Evolutionary conservation across 352 stramenopile species (phyloP), one percentile per base, ranked within the genome.

Genomic region (Globisporangium yorkense): DNA sequence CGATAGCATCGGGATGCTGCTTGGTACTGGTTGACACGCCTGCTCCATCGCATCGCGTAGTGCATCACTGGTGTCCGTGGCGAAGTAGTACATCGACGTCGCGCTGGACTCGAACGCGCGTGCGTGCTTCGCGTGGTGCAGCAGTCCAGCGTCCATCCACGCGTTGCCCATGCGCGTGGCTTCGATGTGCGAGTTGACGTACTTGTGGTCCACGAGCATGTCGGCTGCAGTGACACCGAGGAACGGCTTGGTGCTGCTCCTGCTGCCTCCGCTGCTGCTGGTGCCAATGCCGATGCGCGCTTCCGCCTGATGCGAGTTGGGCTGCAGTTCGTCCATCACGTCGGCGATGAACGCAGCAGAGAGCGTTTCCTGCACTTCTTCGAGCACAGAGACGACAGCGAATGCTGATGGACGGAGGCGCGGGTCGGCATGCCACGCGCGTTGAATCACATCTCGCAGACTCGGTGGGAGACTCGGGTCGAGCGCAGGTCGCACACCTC

Each of bases 281-380:
- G 2, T 40, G 33, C 6, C 15, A 20, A n/a, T 57, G 40, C 20
- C 40, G 40, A 13, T 45, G 24, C 21, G 43, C 37, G 44, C 57
- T 53, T 51, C 51, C 37, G 6, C 18, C 15, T 48, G 43, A n/a
- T 27, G 43, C 18, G 43, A 48, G 43, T 15, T 15, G 6, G 43
- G 43, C 43, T 74, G 54, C 41, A 77, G 45, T 37, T 71, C 63
- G 2, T 71, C 62, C 3, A 72, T 53, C 12, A 72, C n/a, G 5
- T 69, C 51, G 1, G 61, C 50, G 2, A 65, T 48, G 53, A 78
- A 72, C 21, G 45, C 45, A 7, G 70, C 69, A n/a, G 66, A 31
- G 0, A 84, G 40, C 48, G 82, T 68, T 50, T 81, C 72, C 35
- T 84, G 72, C 7, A 87, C 61, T 1, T 35, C 51, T 47, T 87